Percentiles rank a stretch among this genome's conserved stretches.
Evolutionary conservation across 805 yeast species (phyloP).

Genomic region (Limtongozyma cylindracea): DNA sequence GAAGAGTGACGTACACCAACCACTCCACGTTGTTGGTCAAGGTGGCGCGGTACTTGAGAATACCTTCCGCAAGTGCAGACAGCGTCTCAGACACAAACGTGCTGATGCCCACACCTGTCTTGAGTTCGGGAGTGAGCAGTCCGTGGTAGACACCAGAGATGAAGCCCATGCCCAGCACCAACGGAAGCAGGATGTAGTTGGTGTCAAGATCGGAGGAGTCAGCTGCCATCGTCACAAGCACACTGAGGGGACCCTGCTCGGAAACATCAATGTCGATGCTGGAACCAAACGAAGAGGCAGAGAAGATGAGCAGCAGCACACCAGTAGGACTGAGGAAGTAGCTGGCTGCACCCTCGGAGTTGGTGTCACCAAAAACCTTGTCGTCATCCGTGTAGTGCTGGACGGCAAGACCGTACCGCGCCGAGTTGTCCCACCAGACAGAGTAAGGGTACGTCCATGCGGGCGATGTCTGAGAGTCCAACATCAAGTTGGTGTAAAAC

Average conservation of each 20-base stretch:
- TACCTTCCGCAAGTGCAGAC: conserved; percentile 1
- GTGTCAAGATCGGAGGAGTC: no score
- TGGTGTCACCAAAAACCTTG: conserved; percentile 19
- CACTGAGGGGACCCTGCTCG: no score
- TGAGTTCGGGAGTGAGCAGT: not conserved
- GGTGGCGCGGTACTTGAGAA: conserved; percentile 12
- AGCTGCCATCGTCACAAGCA: no score
- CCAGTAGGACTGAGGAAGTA: conserved; percentile 32
- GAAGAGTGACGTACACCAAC: conserved; percentile 21
- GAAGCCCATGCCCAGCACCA: conserved; percentile 39
- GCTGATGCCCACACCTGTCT: not conserved
- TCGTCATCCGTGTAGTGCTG: conserved; percentile 23
- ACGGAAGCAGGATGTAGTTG: conserved; percentile 5
- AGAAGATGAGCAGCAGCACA: conserved; percentile 25
- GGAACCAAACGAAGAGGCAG: conserved; percentile 21
- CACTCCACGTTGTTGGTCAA: conserved; percentile 17
- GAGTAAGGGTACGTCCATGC: conserved; percentile 47
- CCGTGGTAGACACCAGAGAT: conserved; percentile 13
- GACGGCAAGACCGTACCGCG: conserved; percentile 31
- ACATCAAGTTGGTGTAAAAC: conserved; percentile 40
- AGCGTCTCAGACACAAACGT: not conserved
- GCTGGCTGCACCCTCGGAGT: conserved; percentile 11
- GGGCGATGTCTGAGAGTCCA: conserved; percentile 25
- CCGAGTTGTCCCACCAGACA: conserved; percentile 22
- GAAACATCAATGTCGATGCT: conserved; percentile 13